phyloP scores from a whole-genome alignment of 495 filamentous ascomycete genomes.

The Hyaloscypha finlandica region DNA sequence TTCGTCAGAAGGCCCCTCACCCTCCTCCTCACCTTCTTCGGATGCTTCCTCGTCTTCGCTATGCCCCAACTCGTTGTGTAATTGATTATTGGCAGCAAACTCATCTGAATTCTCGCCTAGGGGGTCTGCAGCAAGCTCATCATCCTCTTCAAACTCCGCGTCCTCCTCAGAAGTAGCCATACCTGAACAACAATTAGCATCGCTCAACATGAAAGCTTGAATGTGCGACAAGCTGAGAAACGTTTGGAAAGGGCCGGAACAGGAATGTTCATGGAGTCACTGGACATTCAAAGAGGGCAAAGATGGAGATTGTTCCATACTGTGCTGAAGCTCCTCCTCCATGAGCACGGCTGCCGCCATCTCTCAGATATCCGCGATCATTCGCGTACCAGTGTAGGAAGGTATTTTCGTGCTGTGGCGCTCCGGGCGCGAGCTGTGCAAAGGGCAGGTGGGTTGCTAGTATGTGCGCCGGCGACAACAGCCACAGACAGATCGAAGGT shows the following conservation, averaged over 20 bases:
- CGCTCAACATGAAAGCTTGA: too few relatives aligned
- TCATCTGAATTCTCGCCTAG: slow-evolving; percentile 43
- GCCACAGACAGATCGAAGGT: neutral
- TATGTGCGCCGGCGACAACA: slow-evolving; percentile 10
- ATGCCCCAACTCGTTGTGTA: slow-evolving; percentile 36
- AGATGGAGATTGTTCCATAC: neutral
- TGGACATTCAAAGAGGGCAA: neutral
- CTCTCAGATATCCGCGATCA: slow-evolving; percentile 24
- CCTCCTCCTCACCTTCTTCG: slow-evolving; percentile 40
- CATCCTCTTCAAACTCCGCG: slow-evolving; percentile 54
- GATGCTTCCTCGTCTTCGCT: slow-evolving; percentile 41
- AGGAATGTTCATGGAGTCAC: neutral
- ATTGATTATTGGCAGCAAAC: slow-evolving; percentile 35
- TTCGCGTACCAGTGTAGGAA: slow-evolving; percentile 16
- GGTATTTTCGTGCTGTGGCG: neutral
- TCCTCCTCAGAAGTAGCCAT: slow-evolving; percentile 40
- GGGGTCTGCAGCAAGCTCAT: slow-evolving; percentile 49
- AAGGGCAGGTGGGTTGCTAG: neutral
- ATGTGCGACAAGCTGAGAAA: neutral
- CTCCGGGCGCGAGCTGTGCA: neutral
- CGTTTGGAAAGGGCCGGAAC: neutral
- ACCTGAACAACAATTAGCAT: neutral
- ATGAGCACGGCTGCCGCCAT: slow-evolving; percentile 34
- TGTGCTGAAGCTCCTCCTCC: slow-evolving; percentile 33
- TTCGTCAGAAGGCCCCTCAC: slow-evolving; percentile 38